These are phyloP conservation scores for Fusarium torreyae DNA, from an alignment of 2,329 filamentous ascomycete genomes.

Conservation along the genomic window DNA sequence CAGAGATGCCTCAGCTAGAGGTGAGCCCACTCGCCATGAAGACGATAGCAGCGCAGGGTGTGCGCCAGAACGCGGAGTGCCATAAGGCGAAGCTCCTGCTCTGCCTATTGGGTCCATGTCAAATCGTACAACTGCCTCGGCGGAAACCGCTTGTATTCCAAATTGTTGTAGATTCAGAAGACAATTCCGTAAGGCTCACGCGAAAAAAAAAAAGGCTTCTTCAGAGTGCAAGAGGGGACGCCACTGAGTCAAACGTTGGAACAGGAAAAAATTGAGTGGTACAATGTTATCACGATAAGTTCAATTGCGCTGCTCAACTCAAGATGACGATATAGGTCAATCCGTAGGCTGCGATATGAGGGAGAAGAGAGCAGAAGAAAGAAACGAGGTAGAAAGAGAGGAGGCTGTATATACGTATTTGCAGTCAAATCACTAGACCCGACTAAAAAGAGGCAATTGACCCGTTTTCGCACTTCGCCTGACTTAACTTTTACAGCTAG, in stretches of 20 bases:
- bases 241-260: conserved; percentile 27
- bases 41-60: conserved; percentile 51
- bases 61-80: conserved; percentile 42
- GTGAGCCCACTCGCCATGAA: conserved; percentile 74
- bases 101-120: conserved; percentile 42
- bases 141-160: conserved; percentile 10
- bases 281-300: conserved; percentile 31
- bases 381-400: conserved; percentile 14
- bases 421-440: conserved; percentile 32
- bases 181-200: conserved; percentile 26
- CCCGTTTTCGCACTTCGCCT: conserved; percentile 32
- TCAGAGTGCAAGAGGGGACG: conserved; percentile 29
- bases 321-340: conserved; percentile 11
- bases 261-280: conserved; percentile 27
- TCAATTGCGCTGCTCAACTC: conserved; percentile 14
- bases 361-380: conserved; percentile 11
- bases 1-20: conserved; percentile 75
- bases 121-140: conserved; percentile 13
- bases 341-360: conserved; percentile 9
- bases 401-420: conserved; percentile 31
- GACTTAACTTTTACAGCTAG: conserved; percentile 41
- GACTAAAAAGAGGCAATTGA: conserved; percentile 40
- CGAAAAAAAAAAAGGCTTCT: conserved; percentile 20
- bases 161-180: conserved; percentile 18
- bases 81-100: conserved; percentile 42